Percentiles rank a stretch among this genome's conserved stretches.
Conservation (phyloP, 2,329 filamentous ascomycete genomes). For the Coniosporium tulheliwenetii region DNA sequence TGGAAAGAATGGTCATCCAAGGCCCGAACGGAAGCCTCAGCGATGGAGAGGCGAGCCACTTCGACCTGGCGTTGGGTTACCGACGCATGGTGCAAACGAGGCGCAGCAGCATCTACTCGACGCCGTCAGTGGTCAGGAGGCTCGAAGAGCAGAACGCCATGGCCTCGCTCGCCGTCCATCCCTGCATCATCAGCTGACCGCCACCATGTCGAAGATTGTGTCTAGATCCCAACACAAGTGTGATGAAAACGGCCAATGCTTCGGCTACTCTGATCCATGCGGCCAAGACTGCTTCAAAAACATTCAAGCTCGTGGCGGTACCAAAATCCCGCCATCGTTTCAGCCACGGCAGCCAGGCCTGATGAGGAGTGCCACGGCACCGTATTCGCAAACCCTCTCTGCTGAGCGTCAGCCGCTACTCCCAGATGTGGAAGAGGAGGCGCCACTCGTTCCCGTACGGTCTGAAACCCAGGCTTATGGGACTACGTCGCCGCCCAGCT, state of each 20-base stretch:
- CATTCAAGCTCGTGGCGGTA: slow-evolving; percentile 21
- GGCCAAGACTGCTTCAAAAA: slow-evolving; percentile 44
- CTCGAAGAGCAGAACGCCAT: slow-evolving; percentile 3
- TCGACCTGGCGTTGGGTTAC: not conserved
- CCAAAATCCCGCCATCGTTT: not conserved
- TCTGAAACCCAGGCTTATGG: no score
- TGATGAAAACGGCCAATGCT: slow-evolving; percentile 43
- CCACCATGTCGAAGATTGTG: slow-evolving; percentile 33
- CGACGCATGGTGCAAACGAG: not conserved
- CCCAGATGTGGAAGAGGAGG: slow-evolving; percentile 13
- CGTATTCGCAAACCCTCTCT: slow-evolving; percentile 1
- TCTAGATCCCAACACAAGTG: slow-evolving; percentile 33
- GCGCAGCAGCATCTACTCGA: not conserved
- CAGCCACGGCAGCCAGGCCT: slow-evolving; percentile 8
- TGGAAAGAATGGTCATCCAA: slow-evolving; percentile 6
- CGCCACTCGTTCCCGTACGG: slow-evolving; percentile 1
- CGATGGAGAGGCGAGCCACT: slow-evolving; percentile 1
- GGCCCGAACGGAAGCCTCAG: not conserved
- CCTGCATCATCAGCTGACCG: slow-evolving; percentile 23
- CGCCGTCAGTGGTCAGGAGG: not conserved
- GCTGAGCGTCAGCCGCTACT: slow-evolving; percentile 16
- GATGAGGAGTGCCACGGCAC: slow-evolving; percentile 10
- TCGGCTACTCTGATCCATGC: slow-evolving; percentile 45
- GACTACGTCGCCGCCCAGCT: not conserved
- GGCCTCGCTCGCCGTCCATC: slow-evolving; percentile 17